Evolutionary conservation across 352 stramenopile genomes (phyloP).

Genomic region (Phytophthora constricta): DNA sequence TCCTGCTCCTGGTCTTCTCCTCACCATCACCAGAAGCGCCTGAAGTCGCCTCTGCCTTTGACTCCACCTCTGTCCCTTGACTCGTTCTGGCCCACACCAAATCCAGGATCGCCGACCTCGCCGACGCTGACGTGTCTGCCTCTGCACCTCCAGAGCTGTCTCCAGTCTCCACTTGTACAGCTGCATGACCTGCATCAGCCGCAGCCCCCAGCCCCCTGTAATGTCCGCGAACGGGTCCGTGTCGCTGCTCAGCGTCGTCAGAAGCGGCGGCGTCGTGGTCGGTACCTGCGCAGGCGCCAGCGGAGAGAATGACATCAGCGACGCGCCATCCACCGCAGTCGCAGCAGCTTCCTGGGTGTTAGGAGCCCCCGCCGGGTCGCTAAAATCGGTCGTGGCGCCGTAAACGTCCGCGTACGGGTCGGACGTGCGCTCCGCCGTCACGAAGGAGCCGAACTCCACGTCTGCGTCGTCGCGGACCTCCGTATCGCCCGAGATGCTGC

Average conservation of each 20-base stretch:
- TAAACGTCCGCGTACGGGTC: slow-evolving; percentile 55
- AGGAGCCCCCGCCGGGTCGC: slow-evolving; percentile 12
- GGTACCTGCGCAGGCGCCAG: slow-evolving; percentile 17
- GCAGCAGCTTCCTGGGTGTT: background rate
- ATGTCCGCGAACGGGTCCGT: slow-evolving; percentile 51
- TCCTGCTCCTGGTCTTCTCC: slow-evolving; percentile 1
- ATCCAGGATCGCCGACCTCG: slow-evolving; percentile 33
- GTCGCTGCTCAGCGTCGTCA: slow-evolving; percentile 40
- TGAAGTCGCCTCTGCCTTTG: slow-evolving; percentile 5
- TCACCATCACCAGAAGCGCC: slow-evolving; percentile 6
- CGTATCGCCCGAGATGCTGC: background rate
- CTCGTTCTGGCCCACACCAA: slow-evolving; percentile 34
- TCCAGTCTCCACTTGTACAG: background rate
- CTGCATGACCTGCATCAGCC: background rate
- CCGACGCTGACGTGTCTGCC: slow-evolving; percentile 10
- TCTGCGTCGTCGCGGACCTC: slow-evolving; percentile 13
- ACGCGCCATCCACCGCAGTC: slow-evolving; percentile 14
- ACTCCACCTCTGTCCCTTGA: slow-evolving; percentile 13
- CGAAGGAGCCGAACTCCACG: slow-evolving; percentile 55
- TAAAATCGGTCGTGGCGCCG: slow-evolving; percentile 31
- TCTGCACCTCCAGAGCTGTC: background rate
- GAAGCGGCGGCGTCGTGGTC: slow-evolving; percentile 16
- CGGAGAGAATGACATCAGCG: slow-evolving; percentile 52
- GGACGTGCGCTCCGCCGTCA: slow-evolving; percentile 37
- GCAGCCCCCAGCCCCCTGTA: slow-evolving; percentile 14